Evolutionary conservation across 169 alveolate genomes (phyloP).

Genomic region (Eimeria acervulina): DNA sequence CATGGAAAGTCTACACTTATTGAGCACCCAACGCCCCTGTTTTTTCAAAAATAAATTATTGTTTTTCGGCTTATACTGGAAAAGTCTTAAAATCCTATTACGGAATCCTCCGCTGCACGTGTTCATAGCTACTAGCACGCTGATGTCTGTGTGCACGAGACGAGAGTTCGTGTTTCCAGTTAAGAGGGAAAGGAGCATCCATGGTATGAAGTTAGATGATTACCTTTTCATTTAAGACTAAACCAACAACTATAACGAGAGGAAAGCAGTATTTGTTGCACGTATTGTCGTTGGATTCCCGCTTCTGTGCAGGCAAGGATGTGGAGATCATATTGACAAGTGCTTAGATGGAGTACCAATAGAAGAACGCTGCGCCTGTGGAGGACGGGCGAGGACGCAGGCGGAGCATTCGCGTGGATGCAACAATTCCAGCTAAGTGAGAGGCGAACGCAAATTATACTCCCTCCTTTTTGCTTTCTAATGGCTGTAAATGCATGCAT

Average conservation of each 20-base stretch:
- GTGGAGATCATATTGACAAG: constrained; percentile 26
- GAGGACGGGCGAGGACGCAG: constrained; percentile 38
- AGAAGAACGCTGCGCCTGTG: constrained; percentile 51
- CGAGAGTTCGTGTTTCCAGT: neutral
- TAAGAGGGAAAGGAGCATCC: neutral
- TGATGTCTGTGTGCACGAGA: too few relatives aligned
- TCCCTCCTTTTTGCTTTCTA: neutral
- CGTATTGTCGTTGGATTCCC: neutral
- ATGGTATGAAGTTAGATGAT: too few relatives aligned
- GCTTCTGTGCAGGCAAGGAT: constrained; percentile 18
- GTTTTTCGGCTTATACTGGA: neutral
- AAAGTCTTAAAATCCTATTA: neutral
- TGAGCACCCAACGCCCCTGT: too few relatives aligned
- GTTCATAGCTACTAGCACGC: neutral
- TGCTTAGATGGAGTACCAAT: constrained; percentile 10
- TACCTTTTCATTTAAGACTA: too few relatives aligned
- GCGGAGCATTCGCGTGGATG: neutral
- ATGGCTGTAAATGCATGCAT: too few relatives aligned
- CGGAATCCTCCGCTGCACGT: neutral
- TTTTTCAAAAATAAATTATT: neutral
- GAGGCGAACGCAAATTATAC: neutral
- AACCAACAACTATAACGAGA: neutral
- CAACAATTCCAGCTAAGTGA: neutral
- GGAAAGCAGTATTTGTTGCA: neutral
- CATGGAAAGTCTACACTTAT: constrained; percentile 47